Conservation (phyloP, 2,329 filamentous ascomycete genomes). For the Calonectria pseudoreteaudii region DNA sequence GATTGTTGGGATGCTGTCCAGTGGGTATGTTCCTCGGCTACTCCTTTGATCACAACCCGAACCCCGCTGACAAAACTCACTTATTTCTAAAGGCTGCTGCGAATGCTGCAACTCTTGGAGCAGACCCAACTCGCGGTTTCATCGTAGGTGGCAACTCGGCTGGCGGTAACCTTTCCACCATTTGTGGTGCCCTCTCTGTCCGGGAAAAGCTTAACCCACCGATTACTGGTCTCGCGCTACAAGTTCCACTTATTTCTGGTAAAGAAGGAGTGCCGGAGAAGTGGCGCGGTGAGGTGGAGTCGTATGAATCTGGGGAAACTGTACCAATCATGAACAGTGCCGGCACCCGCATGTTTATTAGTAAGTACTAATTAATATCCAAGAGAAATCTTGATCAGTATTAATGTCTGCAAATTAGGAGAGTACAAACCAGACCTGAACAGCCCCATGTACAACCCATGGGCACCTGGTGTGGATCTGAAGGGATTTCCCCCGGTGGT, state of each 20-base stretch:
- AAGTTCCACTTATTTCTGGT: neutral
- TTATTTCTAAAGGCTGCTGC: neutral
- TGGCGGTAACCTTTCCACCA: neutral
- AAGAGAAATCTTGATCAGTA: neutral
- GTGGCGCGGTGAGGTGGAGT: neutral
- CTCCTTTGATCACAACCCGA: too few species aligned
- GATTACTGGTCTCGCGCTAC: neutral
- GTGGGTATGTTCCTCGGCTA: neutral
- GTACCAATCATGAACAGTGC: neutral
- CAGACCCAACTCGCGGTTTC: neutral
- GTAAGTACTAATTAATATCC: neutral
- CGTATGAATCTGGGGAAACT: neutral
- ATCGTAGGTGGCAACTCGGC: neutral
- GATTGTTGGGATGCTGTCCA: neutral
- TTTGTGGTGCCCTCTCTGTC: neutral
- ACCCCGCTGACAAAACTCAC: neutral
- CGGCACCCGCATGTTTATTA: neutral
- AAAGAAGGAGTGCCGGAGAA: neutral
- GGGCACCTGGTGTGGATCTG: neutral
- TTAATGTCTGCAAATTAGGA: neutral
- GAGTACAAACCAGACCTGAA: neutral
- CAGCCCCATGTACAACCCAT: neutral
- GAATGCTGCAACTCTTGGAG: neutral
- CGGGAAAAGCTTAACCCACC: neutral
- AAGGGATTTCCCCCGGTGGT: neutral